Percentiles rank a stretch among this genome's conserved stretches.
phyloP scores from a whole-genome alignment of 805 yeast species.

The Barnettozyma pratensis region DNA sequence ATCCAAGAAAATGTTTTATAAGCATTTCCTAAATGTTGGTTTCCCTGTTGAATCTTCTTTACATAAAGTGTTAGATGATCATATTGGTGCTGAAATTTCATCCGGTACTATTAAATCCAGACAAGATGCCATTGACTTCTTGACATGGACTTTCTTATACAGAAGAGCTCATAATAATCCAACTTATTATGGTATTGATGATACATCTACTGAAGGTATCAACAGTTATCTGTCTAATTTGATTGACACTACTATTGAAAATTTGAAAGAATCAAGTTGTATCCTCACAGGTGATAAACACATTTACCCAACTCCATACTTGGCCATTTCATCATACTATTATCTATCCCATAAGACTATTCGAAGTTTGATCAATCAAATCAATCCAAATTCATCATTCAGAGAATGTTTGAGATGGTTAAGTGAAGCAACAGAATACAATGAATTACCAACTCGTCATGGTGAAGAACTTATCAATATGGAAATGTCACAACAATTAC shows the following conservation, averaged over 20 bases:
- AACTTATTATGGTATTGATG: conserved; percentile 79
- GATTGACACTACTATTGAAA: conserved; percentile 63
- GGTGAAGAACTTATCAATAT: conserved; percentile 68
- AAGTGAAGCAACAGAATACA: conserved; percentile 88
- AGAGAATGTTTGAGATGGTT: conserved; percentile 83
- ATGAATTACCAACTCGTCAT: conserved; percentile 66
- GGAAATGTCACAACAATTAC: conserved; percentile 68
- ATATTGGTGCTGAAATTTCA: conserved; percentile 93
- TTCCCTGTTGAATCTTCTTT: conserved; percentile 92
- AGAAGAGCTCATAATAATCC: conserved; percentile 95
- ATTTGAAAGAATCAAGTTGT: conserved; percentile 70
- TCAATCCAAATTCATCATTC: conserved; percentile 41
- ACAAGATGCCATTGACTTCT: conserved; percentile 93
- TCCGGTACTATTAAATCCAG: conserved; percentile 91
- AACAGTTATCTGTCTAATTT: conserved; percentile 64
- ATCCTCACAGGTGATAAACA: conserved; percentile 43
- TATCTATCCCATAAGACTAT: conserved; percentile 89
- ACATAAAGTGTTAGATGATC: conserved; percentile 76
- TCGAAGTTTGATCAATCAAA: conserved; percentile 55
- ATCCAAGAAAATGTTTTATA: conserved; percentile 80
- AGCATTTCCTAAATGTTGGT: conserved; percentile 84
- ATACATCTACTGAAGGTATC: conserved; percentile 75
- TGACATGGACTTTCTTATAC: conserved; percentile 89
- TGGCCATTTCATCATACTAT: conserved; percentile 84
- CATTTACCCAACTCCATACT: conserved; percentile 67